Conservation (phyloP, 1,284 basidiomycete genomes). For the Ustilago esculenta region DNA sequence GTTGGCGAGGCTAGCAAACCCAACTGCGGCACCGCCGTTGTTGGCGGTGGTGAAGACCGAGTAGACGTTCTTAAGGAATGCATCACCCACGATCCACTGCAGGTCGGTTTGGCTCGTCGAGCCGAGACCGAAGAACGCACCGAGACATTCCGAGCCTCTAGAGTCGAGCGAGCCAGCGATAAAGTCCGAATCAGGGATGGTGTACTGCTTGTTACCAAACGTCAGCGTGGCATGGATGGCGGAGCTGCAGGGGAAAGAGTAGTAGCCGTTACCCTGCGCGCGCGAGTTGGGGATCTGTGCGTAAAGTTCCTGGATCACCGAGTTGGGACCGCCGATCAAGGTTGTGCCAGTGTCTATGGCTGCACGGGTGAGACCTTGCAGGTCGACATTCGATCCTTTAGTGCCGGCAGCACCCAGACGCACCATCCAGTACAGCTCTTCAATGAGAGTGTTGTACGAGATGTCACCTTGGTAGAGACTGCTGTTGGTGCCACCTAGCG, state of each 20-base stretch:
- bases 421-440: conserved; percentile 55
- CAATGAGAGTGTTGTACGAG: conserved; percentile 42
- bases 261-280: conserved; percentile 52
- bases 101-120: conserved; percentile 16
- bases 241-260: conserved; percentile 53
- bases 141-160: conserved; percentile 46
- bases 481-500: conserved; percentile 54
- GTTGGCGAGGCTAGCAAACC: conserved; percentile 54
- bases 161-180: conserved; percentile 27
- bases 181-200: conserved; percentile 47
- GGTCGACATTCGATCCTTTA: conserved; percentile 10
- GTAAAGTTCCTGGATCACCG: conserved; percentile 49
- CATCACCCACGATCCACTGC: conserved; percentile 62
- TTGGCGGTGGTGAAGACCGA: conserved; percentile 43
- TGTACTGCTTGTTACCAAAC: conserved; percentile 53
- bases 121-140: conserved; percentile 57
- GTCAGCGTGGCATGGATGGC: conserved; percentile 50
- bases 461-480: conserved; percentile 52
- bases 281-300: conserved; percentile 44
- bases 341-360: conserved; percentile 65
- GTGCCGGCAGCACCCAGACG: conserved; percentile 45
- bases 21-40: conserved; percentile 32
- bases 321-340: conserved; percentile 59
- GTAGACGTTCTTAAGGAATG: conserved; percentile 63
- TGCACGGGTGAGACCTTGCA: conserved; percentile 33